Conservation (phyloP, 805 yeast species). For the Wickerhamia fluorescens region DNA sequence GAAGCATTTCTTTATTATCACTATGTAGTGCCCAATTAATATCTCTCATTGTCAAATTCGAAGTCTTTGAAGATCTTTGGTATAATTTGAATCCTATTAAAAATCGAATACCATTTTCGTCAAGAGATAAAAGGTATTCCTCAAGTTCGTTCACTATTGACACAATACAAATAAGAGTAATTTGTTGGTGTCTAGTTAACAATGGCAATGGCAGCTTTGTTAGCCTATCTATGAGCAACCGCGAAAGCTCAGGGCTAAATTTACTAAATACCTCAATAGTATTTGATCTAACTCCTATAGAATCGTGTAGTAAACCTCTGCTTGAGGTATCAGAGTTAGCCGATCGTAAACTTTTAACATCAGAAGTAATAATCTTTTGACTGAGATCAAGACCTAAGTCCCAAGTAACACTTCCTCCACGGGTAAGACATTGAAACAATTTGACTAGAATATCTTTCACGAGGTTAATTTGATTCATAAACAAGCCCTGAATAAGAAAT, state of each 20-base stretch:
- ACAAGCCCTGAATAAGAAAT: constrained; percentile 65
- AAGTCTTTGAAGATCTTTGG: constrained; percentile 43
- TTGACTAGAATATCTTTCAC: constrained; percentile 52
- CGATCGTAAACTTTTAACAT: too few relatives aligned
- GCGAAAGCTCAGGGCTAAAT: constrained; percentile 39
- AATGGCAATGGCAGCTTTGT: constrained; percentile 66
- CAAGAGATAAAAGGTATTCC: constrained; percentile 38
- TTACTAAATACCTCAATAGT: constrained; percentile 5
- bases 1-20: constrained; percentile 62
- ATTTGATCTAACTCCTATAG: constrained; percentile 1
- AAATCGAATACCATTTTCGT: constrained; percentile 64
- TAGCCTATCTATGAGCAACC: constrained; percentile 50
- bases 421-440: constrained; percentile 47
- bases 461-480: constrained; percentile 48
- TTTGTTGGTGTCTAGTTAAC: constrained; percentile 86
- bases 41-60: constrained; percentile 66
- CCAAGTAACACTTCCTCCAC: constrained; percentile 23
- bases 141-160: constrained; percentile 55
- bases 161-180: constrained; percentile 65
- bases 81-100: constrained; percentile 64
- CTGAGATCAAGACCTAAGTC: constrained; percentile 23
- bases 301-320: constrained; percentile 2
- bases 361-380: constrained; percentile 1
- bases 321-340: constrained; percentile 3
- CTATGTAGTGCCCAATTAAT: constrained; percentile 84